A percentile compares a stretch with the other conserved stretches of the same genome.
Evolutionary conservation across 129 eudicot genomes (phyloP).

Genomic region (Heracleum sosnowskyi): DNA sequence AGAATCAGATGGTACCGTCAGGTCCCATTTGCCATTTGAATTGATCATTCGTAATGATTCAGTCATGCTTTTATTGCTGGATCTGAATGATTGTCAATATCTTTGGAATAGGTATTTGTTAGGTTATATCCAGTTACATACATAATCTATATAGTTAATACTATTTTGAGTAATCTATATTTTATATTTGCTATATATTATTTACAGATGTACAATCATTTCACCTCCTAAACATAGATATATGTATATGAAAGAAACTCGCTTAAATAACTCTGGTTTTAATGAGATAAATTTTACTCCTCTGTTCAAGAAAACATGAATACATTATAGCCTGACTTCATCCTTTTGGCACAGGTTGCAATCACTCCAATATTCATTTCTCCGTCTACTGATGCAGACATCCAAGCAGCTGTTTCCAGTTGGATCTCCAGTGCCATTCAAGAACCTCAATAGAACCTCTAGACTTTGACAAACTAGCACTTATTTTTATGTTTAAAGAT

Average conservation of each 20-base stretch:
- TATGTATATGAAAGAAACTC: neutral
- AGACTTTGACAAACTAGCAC: neutral
- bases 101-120: neutral
- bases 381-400: conserved; percentile 34
- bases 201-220: neutral
- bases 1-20: neutral
- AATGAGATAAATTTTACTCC: neutral
- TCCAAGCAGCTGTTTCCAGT: conserved; percentile 40
- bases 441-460: conserved; percentile 29
- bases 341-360: conserved; percentile 49
- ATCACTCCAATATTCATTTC: conserved; percentile 53
- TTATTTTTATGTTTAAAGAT: conserved; percentile 43
- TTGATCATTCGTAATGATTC: neutral
- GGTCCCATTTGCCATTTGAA: neutral
- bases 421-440: conserved; percentile 61
- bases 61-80: neutral
- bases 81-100: neutral
- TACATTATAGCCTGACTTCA: neutral
- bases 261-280: neutral
- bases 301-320: neutral
- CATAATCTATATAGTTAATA: neutral
- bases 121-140: neutral
- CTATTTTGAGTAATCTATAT: too few relatives aligned
- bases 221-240: neutral
- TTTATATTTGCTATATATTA: too few relatives aligned